Percentiles rank a stretch among this genome's conserved stretches.
phyloP scores from a whole-genome alignment of 495 filamentous ascomycete genomes.

The Penicillium canescens region DNA sequence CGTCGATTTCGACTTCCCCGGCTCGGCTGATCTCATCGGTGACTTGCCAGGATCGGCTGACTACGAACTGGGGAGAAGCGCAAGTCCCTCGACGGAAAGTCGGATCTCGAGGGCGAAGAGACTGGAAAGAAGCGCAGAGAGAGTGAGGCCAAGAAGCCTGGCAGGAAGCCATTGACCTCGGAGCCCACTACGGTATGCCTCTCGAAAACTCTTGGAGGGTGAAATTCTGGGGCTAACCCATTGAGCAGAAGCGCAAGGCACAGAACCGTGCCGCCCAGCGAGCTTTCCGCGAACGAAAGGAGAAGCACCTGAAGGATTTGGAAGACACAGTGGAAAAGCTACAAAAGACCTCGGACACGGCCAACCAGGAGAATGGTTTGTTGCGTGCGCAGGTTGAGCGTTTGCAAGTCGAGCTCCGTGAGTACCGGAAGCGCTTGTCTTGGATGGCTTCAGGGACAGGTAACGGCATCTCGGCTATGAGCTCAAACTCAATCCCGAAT shows the following conservation, averaged over 20 bases:
- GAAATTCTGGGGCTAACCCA: slow-evolving; percentile 41
- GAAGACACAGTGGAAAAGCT: slow-evolving; percentile 92
- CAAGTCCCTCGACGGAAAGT: slow-evolving; percentile 77
- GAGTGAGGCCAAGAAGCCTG: slow-evolving; percentile 88
- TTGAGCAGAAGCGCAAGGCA: slow-evolving; percentile 90
- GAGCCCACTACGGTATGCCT: slow-evolving; percentile 89
- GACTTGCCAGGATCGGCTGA: slow-evolving; percentile 64
- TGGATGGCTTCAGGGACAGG: slow-evolving; percentile 48
- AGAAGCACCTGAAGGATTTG: slow-evolving; percentile 94
- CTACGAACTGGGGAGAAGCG: slow-evolving; percentile 60
- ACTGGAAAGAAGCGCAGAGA: slow-evolving; percentile 78
- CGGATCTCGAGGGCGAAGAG: slow-evolving; percentile 68
- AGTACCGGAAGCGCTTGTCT: slow-evolving; percentile 85
- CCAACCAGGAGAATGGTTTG: slow-evolving; percentile 83
- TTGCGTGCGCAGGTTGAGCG: slow-evolving; percentile 85
- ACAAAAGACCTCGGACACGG: slow-evolving; percentile 79
- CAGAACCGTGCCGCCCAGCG: slow-evolving; percentile 97
- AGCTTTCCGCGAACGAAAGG: slow-evolving; percentile 96
- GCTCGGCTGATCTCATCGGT: slow-evolving; percentile 68
- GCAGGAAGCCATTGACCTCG: slow-evolving; percentile 90
- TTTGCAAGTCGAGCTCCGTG: slow-evolving; percentile 78
- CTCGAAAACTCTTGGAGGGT: not conserved
- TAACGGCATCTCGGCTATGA: slow-evolving; percentile 50
- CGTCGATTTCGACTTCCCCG: slow-evolving; percentile 66
- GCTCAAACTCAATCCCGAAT: slow-evolving; percentile 41